phyloP scores from a whole-genome alignment of 2,329 filamentous ascomycete species.

The Cercospora canescens region DNA sequence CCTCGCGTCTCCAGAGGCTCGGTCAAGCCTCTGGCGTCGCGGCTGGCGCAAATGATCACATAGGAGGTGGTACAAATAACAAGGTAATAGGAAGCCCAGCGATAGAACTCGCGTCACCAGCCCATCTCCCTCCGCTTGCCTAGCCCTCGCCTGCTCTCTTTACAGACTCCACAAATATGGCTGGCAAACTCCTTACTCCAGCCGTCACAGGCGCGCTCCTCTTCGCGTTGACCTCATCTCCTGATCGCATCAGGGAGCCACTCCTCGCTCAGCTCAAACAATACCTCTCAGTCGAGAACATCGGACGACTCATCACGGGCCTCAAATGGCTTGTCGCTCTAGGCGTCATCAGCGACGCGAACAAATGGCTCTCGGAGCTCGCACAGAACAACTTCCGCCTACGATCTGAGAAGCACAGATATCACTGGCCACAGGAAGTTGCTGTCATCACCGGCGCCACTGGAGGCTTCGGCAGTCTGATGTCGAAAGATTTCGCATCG shows the following conservation, averaged over 20 bases:
- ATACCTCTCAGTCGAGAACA: constrained; percentile 31
- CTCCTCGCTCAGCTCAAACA: constrained; percentile 31
- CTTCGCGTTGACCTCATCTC: constrained; percentile 32
- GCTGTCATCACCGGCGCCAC: constrained; percentile 39
- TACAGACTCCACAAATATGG: neutral
- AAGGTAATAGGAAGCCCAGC: neutral
- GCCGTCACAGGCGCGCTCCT: constrained; percentile 33
- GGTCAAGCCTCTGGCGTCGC: constrained; percentile 10
- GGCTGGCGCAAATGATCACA: neutral
- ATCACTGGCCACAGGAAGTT: constrained; percentile 40
- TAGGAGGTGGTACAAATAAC: neutral
- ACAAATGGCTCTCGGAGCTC: constrained; percentile 31
- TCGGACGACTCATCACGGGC: constrained; percentile 27
- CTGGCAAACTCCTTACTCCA: constrained; percentile 26
- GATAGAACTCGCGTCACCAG: neutral
- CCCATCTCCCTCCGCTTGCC: neutral
- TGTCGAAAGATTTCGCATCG: constrained; percentile 37
- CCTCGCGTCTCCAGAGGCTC: neutral
- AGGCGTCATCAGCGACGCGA: constrained; percentile 34
- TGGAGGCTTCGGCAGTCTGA: constrained; percentile 41
- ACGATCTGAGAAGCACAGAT: constrained; percentile 36
- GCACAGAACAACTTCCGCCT: constrained; percentile 41
- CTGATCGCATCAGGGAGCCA: constrained; percentile 31
- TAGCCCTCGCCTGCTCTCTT: neutral
- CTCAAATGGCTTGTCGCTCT: constrained; percentile 35